Percentiles rank a stretch among this genome's conserved stretches.
phyloP scores from a whole-genome alignment of 139 green algal genomes.

The Picochlorum sp. region DNA sequence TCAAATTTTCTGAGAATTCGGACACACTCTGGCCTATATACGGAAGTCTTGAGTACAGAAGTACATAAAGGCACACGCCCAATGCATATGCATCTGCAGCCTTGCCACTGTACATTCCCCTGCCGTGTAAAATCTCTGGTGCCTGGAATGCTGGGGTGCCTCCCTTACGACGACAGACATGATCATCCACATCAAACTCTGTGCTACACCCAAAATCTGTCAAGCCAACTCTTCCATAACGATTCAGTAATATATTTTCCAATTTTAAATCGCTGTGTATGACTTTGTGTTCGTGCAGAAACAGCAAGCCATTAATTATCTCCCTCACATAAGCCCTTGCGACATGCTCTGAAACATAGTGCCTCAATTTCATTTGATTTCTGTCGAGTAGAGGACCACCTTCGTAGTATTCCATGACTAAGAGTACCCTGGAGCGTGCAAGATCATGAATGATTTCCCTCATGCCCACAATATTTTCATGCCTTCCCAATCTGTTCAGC shows the following conservation, averaged over 20 bases:
- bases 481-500: slow-evolving; percentile 29
- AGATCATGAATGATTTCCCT: slow-evolving; percentile 72
- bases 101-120: slow-evolving; percentile 42
- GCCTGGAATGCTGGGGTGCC: slow-evolving; percentile 66
- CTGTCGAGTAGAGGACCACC: slow-evolving; percentile 63
- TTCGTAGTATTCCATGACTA: slow-evolving; percentile 82
- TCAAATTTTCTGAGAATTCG: slow-evolving; percentile 66
- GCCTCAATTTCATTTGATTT: slow-evolving; percentile 46
- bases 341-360: slow-evolving; percentile 55
- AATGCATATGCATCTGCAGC: slow-evolving; percentile 74
- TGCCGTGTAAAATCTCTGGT: slow-evolving; percentile 51
- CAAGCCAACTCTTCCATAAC: slow-evolving; percentile 49
- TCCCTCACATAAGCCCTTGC: slow-evolving; percentile 67
- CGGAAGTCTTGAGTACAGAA: slow-evolving; percentile 69
- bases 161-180: slow-evolving; percentile 40
- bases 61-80: slow-evolving; percentile 72
- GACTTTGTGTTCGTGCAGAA: slow-evolving; percentile 68
- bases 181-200: background rate
- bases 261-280: slow-evolving; percentile 83
- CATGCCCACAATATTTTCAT: slow-evolving; percentile 65
- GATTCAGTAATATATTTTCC: slow-evolving; percentile 71
- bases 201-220: slow-evolving; percentile 79
- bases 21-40: slow-evolving; percentile 46
- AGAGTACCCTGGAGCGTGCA: slow-evolving; percentile 57
- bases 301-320: slow-evolving; percentile 60